Conservation (phyloP, 441 rosid species). For the Rhodomyrtus psidioides region DNA sequence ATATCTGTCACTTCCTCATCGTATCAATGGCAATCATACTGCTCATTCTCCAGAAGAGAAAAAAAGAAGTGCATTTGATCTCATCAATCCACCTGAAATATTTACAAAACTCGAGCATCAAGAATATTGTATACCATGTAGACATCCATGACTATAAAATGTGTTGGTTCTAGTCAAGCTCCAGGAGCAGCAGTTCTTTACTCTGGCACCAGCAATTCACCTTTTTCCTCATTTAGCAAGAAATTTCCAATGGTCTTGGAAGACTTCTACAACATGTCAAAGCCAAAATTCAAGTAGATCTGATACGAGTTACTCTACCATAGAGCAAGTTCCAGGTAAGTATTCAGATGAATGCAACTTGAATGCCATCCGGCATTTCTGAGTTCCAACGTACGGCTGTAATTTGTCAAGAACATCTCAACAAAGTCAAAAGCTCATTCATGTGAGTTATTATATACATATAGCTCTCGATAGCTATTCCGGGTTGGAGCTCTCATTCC, state of each 20-base stretch:
- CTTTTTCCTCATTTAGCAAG: not conserved
- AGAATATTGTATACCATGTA: not conserved
- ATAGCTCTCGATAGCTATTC: too few relatives aligned
- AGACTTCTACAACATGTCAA: not conserved
- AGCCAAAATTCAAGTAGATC: not conserved
- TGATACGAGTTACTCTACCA: too few relatives aligned
- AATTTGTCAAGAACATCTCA: too few relatives aligned
- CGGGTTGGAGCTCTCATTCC: constrained; percentile 27
- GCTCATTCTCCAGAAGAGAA: not conserved
- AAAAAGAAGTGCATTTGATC: not conserved
- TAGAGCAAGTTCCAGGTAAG: too few relatives aligned
- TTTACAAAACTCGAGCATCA: not conserved
- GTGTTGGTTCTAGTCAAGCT: not conserved
- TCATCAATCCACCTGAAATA: not conserved
- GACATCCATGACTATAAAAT: not conserved
- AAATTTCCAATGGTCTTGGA: not conserved
- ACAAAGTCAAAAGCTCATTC: too few relatives aligned
- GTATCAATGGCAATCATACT: not conserved
- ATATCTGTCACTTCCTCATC: not conserved
- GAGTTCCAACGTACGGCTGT: too few relatives aligned
- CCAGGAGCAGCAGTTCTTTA: not conserved
- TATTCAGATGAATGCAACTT: too few relatives aligned
- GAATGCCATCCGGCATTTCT: too few relatives aligned
- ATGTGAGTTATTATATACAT: too few relatives aligned
- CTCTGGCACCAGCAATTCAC: not conserved